Evolutionary conservation across 2,329 filamentous ascomycete species (phyloP).

Genomic region (Ceratocystis cacaofunesta): DNA sequence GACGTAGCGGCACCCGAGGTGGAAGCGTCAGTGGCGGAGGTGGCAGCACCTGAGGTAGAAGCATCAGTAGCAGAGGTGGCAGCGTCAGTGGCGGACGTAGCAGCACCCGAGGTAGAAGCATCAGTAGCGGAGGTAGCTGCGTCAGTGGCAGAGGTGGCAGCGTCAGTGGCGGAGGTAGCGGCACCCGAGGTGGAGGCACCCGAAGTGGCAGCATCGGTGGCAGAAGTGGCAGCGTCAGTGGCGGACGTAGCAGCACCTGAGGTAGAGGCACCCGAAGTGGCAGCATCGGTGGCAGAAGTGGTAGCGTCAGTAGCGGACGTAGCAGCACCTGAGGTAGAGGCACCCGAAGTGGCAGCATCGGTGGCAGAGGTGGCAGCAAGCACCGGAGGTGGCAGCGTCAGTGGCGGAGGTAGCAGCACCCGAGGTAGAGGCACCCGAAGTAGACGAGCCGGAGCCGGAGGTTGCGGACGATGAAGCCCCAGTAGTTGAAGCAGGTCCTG

Average conservation of each 20-base stretch:
- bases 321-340: neutral
- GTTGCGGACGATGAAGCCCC: rapidly evolving
- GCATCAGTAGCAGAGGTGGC: neutral
- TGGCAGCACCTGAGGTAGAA: neutral
- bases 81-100: neutral
- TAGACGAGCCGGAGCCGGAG: too few relatives aligned
- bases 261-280: neutral
- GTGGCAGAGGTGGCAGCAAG: neutral
- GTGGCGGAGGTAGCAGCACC: neutral
- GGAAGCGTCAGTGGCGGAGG: neutral
- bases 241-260: neutral
- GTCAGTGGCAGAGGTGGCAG: neutral
- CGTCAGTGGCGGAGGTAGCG: neutral
- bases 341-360: neutral
- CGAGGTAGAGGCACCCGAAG: neutral
- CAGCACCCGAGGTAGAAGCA: neutral
- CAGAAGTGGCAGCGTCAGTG: neutral
- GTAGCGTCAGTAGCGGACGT: neutral
- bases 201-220: neutral
- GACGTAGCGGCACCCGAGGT: neutral
- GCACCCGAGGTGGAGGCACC: rapidly evolving
- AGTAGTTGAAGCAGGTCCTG: neutral
- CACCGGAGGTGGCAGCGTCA: neutral
- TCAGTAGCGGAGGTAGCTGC: neutral
- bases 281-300: neutral